Evolutionary conservation across 257 asterid genomes (phyloP).

Genomic region (Capsicum baccatum): DNA sequence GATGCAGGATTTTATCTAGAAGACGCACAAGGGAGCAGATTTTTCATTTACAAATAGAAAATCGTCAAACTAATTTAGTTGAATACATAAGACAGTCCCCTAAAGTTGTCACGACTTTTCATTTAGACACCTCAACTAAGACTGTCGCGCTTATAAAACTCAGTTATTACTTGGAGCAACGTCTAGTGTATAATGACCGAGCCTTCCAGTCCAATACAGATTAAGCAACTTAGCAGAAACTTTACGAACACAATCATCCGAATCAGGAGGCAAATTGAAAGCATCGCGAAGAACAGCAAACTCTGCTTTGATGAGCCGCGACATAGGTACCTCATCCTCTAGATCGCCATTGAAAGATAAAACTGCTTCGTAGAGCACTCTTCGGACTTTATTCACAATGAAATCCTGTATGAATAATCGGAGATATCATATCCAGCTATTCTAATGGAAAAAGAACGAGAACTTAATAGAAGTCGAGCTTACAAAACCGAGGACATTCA

Average conservation of each 20-base stretch:
- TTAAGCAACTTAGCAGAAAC: conserved; percentile 71
- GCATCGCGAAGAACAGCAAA: conserved; percentile 51
- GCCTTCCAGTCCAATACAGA: conserved; percentile 89
- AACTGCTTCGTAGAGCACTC: conserved; percentile 51
- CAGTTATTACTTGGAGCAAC: too few relatives aligned
- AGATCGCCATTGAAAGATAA: conserved; percentile 54
- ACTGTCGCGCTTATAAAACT: too few relatives aligned
- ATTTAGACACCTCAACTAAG: too few relatives aligned
- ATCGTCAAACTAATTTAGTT: too few relatives aligned
- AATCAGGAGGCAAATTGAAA: conserved; percentile 53
- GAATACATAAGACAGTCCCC: too few relatives aligned
- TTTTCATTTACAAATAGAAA: too few relatives aligned
- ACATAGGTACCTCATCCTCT: conserved; percentile 46
- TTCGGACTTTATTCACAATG: conserved; percentile 69
- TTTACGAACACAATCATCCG: conserved; percentile 44
- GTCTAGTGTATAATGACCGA: conserved; percentile 82
- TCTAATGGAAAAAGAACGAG: background rate
- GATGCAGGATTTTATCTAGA: too few relatives aligned
- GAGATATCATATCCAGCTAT: conserved; percentile 8
- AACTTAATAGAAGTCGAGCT: background rate
- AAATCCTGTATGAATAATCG: conserved; percentile 60
- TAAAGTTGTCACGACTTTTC: too few relatives aligned
- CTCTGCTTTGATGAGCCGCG: conserved; percentile 51
- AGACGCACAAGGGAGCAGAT: too few relatives aligned
- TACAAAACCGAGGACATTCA: background rate